Conservation (phyloP, 352 stramenopile genomes). For the Globisporangium yorkense region DNA sequence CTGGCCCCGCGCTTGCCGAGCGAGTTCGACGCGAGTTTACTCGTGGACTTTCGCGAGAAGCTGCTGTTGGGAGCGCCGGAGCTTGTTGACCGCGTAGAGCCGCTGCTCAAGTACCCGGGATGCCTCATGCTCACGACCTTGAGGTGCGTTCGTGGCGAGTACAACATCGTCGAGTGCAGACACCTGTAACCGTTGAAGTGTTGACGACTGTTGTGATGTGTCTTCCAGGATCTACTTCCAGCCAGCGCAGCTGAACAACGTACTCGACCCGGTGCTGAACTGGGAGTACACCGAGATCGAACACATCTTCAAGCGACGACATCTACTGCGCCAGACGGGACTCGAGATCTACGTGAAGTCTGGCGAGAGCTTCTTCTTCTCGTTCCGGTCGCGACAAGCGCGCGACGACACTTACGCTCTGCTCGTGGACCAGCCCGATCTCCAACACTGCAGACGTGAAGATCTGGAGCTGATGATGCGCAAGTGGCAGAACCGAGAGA, state of each 20-base stretch:
- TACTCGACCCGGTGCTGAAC: constrained; percentile 82
- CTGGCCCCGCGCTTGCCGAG: constrained; percentile 50
- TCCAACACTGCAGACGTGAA: constrained; percentile 43
- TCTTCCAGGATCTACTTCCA: constrained; percentile 82
- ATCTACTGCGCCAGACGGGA: constrained; percentile 38
- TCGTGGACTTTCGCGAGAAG: constrained; percentile 89
- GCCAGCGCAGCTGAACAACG: constrained; percentile 89
- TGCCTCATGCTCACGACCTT: constrained; percentile 81
- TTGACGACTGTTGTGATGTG: no score
- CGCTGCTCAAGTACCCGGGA: constrained; percentile 88
- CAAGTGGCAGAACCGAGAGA: constrained; percentile 76
- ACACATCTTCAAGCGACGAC: constrained; percentile 57
- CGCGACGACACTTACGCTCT: constrained; percentile 83
- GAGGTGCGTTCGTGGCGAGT: no score
- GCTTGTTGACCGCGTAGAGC: constrained; percentile 84
- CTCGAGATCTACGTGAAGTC: constrained; percentile 83
- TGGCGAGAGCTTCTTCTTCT: constrained; percentile 77
- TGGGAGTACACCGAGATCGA: constrained; percentile 78
- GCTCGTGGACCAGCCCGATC: constrained; percentile 69
- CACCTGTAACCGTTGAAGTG: no score
- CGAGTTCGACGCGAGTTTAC: constrained; percentile 81
- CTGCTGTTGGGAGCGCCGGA: constrained; percentile 58
- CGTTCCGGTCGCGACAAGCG: constrained; percentile 44
- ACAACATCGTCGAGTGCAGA: no score
- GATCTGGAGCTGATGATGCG: constrained; percentile 72